Evolutionary conservation across 352 stramenopile genomes (phyloP).

Genomic region (Phytophthora syringae): DNA sequence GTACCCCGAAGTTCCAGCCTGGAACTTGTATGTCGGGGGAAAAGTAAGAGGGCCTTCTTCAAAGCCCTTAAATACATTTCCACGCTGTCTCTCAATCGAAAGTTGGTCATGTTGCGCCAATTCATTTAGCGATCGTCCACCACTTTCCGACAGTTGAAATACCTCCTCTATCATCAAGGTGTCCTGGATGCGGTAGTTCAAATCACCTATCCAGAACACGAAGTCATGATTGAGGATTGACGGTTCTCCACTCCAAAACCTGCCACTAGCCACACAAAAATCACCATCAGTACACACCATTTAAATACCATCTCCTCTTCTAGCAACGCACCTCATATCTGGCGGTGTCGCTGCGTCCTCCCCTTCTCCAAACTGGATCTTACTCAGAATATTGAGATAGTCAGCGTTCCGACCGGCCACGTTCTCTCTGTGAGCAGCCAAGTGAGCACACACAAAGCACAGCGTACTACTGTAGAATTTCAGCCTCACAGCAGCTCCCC

Average conservation of each 20-base stretch:
- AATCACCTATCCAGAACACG: conserved; percentile 97
- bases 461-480: conserved; percentile 98
- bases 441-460: conserved; percentile 99
- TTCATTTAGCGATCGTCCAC: conserved; percentile 39
- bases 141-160: conserved; percentile 62
- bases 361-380: conserved; percentile 92
- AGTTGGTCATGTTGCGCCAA: conserved; percentile 70
- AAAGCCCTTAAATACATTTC: conserved; percentile 89
- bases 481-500: conserved; percentile 96
- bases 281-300: background rate
- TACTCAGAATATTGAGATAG: conserved; percentile 97
- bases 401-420: conserved; percentile 97
- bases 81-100: conserved; percentile 65
- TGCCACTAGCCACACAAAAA: conserved; percentile 22
- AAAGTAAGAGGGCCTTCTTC: conserved; percentile 93
- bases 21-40: conserved; percentile 98
- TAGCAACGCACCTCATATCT: conserved; percentile 44
- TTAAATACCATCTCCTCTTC: background rate
- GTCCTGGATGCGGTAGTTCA: conserved; percentile 93
- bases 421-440: conserved; percentile 99
- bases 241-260: conserved; percentile 59
- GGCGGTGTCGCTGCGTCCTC: conserved; percentile 23
- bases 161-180: conserved; percentile 78
- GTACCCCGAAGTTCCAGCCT: conserved; percentile 95
- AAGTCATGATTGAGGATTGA: conserved; percentile 97